These are phyloP conservation scores for Cyclostephanos tholiformis DNA, from an alignment of 108 stramenopile genomes.

Conservation along the genomic window DNA sequence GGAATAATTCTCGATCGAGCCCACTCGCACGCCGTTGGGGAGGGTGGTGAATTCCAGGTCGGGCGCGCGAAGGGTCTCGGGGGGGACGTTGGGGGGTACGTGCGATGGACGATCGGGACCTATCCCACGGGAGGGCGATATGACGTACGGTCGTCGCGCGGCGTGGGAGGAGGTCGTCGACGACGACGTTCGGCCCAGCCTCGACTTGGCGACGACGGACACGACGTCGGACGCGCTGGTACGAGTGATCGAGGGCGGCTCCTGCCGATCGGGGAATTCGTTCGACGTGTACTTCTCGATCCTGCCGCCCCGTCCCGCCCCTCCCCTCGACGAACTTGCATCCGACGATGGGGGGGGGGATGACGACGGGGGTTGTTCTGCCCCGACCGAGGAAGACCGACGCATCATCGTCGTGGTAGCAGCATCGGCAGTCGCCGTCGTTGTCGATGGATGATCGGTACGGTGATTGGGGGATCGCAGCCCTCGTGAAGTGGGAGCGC, in stretches of 20 bases:
- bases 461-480: not conserved
- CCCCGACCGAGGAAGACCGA: not conserved
- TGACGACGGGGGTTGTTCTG: conserved; percentile 2
- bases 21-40: conserved; percentile 87
- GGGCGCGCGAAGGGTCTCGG: conserved; percentile 54
- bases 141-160: conserved; percentile 16
- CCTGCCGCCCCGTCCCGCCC: too few species aligned
- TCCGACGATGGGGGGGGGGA: not conserved
- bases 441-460: not conserved
- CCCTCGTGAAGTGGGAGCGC: not conserved
- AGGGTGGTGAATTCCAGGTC: conserved; percentile 75
- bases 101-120: conserved; percentile 44
- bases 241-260: conserved; percentile 68
- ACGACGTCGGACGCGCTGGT: conserved; percentile 44
- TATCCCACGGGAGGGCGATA: conserved; percentile 42
- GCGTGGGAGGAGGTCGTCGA: not conserved
- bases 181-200: not conserved
- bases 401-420: not conserved
- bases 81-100: conserved; percentile 65
- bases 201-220: not conserved
- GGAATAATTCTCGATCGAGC: conserved; percentile 84
- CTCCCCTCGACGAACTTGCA: not conserved
- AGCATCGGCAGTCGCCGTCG: too few species aligned
- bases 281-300: conserved; percentile 44
- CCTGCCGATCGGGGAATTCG: conserved; percentile 76